These are phyloP conservation scores for Pyrenochaeta sp. DNA, from an alignment of 2,329 filamentous ascomycete species.

Conservation along the genomic window DNA sequence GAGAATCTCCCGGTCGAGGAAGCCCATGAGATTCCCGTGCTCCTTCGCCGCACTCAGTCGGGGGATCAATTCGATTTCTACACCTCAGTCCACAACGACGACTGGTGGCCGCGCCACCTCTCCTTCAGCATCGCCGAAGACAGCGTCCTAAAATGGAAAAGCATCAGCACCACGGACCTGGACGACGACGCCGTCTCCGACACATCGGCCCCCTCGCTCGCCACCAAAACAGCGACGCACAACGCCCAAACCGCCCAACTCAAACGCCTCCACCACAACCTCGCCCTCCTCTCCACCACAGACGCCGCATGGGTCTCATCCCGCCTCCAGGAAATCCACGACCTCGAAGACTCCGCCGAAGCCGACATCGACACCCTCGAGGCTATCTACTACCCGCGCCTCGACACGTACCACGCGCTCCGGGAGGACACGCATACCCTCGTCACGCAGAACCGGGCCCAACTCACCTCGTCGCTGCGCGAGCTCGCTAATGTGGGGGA, in stretches of 20 bases:
- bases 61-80: slow-evolving; percentile 46
- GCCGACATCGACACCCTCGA: slow-evolving; percentile 67
- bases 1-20: slow-evolving; percentile 52
- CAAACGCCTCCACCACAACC: slow-evolving; percentile 67
- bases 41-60: slow-evolving; percentile 70
- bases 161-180: slow-evolving; percentile 25
- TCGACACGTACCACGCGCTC: slow-evolving; percentile 73
- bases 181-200: slow-evolving; percentile 41
- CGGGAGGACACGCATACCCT: slow-evolving; percentile 73
- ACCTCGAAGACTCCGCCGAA: slow-evolving; percentile 68
- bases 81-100: slow-evolving; percentile 58
- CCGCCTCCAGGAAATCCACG: slow-evolving; percentile 64
- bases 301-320: slow-evolving; percentile 68
- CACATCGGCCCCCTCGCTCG: slow-evolving; percentile 41
- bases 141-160: slow-evolving; percentile 70
- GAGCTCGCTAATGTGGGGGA: slow-evolving; percentile 82
- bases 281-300: slow-evolving; percentile 63
- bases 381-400: slow-evolving; percentile 73
- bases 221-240: slow-evolving; percentile 44
- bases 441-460: slow-evolving; percentile 71
- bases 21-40: slow-evolving; percentile 56
- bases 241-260: slow-evolving; percentile 61
- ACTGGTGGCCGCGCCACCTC: slow-evolving; percentile 73
- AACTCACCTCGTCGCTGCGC: slow-evolving; percentile 74
- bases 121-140: slow-evolving; percentile 80